phyloP scores from a whole-genome alignment of 306 rosid genomes.

The Purshia tridentata region DNA sequence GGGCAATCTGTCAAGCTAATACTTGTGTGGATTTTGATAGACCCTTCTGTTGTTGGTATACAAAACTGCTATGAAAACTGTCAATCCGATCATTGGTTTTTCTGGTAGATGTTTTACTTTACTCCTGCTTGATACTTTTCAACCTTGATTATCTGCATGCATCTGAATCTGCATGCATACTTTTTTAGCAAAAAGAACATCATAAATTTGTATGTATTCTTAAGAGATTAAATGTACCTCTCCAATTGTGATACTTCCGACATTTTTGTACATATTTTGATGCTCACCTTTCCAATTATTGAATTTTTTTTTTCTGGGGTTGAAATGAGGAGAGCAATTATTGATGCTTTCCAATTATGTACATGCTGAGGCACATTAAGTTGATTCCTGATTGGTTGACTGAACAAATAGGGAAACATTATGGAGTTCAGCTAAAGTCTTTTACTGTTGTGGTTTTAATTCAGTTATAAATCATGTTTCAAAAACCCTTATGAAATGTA shows the following conservation, averaged over 20 bases:
- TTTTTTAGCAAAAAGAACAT: not conserved
- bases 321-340: not conserved
- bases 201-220: not conserved
- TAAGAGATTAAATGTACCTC: not conserved
- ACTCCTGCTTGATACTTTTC: not conserved
- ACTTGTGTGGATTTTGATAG: slow-evolving; percentile 2
- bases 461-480: not conserved
- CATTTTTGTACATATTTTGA: not conserved
- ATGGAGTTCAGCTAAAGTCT: not conserved
- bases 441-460: not conserved
- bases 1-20: not conserved
- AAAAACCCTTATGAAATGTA: not conserved
- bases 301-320: not conserved
- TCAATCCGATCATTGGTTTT: not conserved
- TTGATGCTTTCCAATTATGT: slow-evolving; percentile 2
- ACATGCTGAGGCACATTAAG: not conserved
- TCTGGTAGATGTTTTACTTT: not conserved
- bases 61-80: not conserved
- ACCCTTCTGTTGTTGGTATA: not conserved
- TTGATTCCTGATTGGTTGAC: not conserved
- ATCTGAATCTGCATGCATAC: not conserved
- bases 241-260: not conserved
- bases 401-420: not conserved
- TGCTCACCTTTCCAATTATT: not conserved
- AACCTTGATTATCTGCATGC: not conserved